Percentiles rank a stretch among this genome's conserved stretches.
phyloP scores from a whole-genome alignment of 495 filamentous ascomycete species.

The Penicillium coffeae region DNA sequence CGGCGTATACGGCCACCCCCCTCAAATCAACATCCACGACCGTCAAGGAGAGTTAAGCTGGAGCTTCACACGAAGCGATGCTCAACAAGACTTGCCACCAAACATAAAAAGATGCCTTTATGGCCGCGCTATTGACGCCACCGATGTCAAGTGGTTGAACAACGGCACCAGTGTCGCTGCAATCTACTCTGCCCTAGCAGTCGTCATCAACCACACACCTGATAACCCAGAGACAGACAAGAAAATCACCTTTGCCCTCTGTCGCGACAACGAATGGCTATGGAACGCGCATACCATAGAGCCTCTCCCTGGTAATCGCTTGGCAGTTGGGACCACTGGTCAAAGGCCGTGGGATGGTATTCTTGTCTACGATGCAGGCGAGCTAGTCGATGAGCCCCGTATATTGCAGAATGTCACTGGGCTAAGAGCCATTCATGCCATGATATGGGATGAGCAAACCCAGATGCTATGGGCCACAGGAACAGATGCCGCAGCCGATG shows the following conservation, averaged over 20 bases:
- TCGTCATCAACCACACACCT: slow-evolving; percentile 29
- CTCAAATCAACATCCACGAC: slow-evolving; percentile 25
- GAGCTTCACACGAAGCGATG: slow-evolving; percentile 23
- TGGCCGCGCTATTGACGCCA: slow-evolving; percentile 23
- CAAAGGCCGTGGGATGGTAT: slow-evolving; percentile 27
- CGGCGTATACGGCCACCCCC: slow-evolving; percentile 24
- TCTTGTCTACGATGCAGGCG: slow-evolving; percentile 24
- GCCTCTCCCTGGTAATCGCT: slow-evolving; percentile 17
- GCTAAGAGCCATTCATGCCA: slow-evolving; percentile 25
- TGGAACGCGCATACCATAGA: slow-evolving; percentile 28
- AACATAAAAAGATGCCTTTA: slow-evolving; percentile 16
- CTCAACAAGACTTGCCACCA: slow-evolving; percentile 16
- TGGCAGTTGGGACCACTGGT: slow-evolving; percentile 27
- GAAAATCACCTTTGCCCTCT: slow-evolving; percentile 25
- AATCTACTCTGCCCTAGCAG: slow-evolving; percentile 19
- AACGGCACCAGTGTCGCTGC: slow-evolving; percentile 22
- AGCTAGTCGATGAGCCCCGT: slow-evolving; percentile 20
- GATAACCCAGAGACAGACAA: slow-evolving; percentile 23
- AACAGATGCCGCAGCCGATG: slow-evolving; percentile 28
- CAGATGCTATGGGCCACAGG: slow-evolving; percentile 29
- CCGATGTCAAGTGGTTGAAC: slow-evolving; percentile 27
- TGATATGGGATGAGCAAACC: slow-evolving; percentile 29
- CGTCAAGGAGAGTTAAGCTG: slow-evolving; percentile 21
- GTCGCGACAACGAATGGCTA: slow-evolving; percentile 17
- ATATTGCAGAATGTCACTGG: slow-evolving; percentile 28